A percentile compares a stretch with the other conserved stretches of the same genome.
Conservation (phyloP, 164 flowering plant species). For the Santalum album region DNA sequence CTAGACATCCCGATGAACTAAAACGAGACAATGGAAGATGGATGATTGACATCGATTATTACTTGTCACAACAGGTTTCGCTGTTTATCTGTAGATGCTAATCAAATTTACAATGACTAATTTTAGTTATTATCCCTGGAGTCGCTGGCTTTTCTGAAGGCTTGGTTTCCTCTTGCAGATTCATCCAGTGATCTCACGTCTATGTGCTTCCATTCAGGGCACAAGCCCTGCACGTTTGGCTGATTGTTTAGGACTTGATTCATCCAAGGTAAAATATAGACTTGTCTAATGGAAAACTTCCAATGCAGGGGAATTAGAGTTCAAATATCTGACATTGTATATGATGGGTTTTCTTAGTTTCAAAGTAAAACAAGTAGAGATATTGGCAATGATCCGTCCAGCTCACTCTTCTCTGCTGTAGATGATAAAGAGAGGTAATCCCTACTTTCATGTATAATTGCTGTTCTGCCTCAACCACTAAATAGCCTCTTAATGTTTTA, state of each 20-base stretch:
- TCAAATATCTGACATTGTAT: conserved; percentile 5
- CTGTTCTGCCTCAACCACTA: background rate
- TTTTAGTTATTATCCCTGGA: background rate
- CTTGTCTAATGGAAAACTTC: background rate
- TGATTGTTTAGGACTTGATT: conserved; percentile 93
- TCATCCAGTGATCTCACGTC: conserved; percentile 95
- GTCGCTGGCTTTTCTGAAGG: background rate
- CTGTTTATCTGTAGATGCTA: background rate
- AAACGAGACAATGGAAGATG: conserved; percentile 62
- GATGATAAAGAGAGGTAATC: conserved; percentile 81
- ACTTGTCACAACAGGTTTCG: conserved; percentile 84
- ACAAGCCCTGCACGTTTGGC: conserved; percentile 95
- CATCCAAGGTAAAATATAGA: conserved; percentile 63
- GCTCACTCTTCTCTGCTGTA: conserved; percentile 34
- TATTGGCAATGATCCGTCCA: conserved; percentile 38
- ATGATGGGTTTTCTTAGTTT: conserved; percentile 37
- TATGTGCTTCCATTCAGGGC: conserved; percentile 92
- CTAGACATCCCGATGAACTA: conserved; percentile 97
- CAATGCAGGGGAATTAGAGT: no score
- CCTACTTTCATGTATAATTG: background rate
- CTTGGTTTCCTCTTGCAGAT: conserved; percentile 37
- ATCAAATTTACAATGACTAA: background rate
- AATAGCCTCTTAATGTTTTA: no score
- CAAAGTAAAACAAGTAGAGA: conserved; percentile 53
- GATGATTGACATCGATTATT: conserved; percentile 93